A percentile compares a stretch with the other conserved stretches of the same genome.
Conservation (phyloP, 345 rosid genomes). For the Brassica nigra region DNA sequence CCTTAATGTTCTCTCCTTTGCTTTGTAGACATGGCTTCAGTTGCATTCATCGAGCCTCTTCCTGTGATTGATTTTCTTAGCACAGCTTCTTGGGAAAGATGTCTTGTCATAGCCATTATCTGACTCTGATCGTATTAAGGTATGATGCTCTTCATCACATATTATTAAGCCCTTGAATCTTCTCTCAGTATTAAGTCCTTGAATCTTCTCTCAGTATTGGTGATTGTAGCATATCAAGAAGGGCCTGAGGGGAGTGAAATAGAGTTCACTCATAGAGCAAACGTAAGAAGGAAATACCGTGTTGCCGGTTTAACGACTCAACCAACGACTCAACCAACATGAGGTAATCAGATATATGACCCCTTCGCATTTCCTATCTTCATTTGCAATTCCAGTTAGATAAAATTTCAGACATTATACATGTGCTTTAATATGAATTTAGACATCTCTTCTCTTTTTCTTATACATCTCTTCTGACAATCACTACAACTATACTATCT, state of each 20-base stretch:
- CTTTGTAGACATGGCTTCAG: conserved; percentile 85
- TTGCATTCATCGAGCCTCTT: conserved; percentile 97
- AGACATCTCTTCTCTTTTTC: no score
- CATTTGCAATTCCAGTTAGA: no score
- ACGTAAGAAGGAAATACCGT: conserved; percentile 86
- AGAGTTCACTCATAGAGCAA: conserved; percentile 94
- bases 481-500: no score
- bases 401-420: no score
- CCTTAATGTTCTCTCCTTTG: not conserved
- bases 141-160: conserved; percentile 22
- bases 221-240: conserved; percentile 62
- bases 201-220: not conserved
- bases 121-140: conserved; percentile 96
- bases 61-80: conserved; percentile 89
- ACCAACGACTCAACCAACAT: conserved; percentile 51
- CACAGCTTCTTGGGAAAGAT: conserved; percentile 85
- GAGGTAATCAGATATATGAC: no score
- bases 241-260: conserved; percentile 94
- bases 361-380: no score
- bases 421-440: no score
- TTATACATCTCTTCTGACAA: no score
- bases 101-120: conserved; percentile 72
- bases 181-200: not conserved
- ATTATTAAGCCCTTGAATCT: no score
- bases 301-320: conserved; percentile 96